Conservation (phyloP, 2,329 filamentous ascomycete species). For the Exophiala alcalophila region DNA sequence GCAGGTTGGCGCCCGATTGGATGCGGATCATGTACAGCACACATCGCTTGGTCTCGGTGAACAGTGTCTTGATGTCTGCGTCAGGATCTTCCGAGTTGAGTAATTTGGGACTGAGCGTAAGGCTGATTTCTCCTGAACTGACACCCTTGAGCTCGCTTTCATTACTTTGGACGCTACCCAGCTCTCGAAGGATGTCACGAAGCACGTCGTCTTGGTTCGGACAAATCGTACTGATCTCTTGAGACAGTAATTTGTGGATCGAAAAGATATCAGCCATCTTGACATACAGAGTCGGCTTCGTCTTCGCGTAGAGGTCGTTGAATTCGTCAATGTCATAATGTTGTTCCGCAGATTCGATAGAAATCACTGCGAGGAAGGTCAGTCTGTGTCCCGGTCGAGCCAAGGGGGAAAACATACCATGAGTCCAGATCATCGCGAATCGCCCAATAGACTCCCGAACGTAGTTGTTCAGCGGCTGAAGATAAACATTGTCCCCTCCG, state of each 20-base stretch:
- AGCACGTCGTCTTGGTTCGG: constrained; percentile 80
- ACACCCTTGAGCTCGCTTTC: constrained; percentile 88
- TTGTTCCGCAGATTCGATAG: constrained; percentile 78
- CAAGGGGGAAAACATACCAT: constrained; percentile 46
- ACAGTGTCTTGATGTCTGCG: constrained; percentile 83
- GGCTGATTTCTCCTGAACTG: constrained; percentile 81
- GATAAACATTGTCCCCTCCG: constrained; percentile 89
- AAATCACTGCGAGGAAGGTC: constrained; percentile 59
- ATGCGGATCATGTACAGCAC: constrained; percentile 97
- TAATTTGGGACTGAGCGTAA: constrained; percentile 85
- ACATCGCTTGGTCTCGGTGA: constrained; percentile 98
- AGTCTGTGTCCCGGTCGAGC: constrained; percentile 29
- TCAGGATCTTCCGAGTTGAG: constrained; percentile 91
- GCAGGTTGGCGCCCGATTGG: constrained; percentile 84
- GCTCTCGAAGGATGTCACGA: constrained; percentile 85
- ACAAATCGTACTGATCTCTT: constrained; percentile 74
- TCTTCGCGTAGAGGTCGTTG: constrained; percentile 94
- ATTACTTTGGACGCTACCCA: constrained; percentile 94
- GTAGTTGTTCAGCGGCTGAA: constrained; percentile 92
- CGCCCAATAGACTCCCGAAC: constrained; percentile 80
- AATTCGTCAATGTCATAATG: constrained; percentile 99
- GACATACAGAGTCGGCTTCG: constrained; percentile 97
- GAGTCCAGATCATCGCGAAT: constrained; percentile 69
- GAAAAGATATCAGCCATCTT: constrained; percentile 98
- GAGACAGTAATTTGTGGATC: constrained; percentile 82